Evolutionary conservation across 2,329 filamentous ascomycete genomes (phyloP).

Genomic region (Colletotrichum incanum): DNA sequence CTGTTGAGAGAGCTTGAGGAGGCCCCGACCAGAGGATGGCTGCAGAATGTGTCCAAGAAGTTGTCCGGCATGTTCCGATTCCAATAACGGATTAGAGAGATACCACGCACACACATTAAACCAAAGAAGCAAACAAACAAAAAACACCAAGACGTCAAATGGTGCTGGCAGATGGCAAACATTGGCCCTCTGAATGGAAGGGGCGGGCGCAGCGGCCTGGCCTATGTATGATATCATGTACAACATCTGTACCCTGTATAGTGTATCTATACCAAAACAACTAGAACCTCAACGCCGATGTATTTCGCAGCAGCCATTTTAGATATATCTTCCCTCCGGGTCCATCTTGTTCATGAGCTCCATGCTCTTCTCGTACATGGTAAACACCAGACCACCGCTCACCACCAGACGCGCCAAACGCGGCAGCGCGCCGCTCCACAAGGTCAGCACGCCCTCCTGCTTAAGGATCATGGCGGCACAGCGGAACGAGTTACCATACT

Average conservation of each 20-base stretch:
- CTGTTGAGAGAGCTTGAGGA: conserved; percentile 75
- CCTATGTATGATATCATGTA: conserved; percentile 42
- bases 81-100: conserved; percentile 55
- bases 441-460: conserved; percentile 89
- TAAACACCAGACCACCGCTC: conserved; percentile 97
- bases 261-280: conserved; percentile 41
- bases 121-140: too few species aligned
- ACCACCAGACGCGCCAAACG: conserved; percentile 87
- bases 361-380: conserved; percentile 98
- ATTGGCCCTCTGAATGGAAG: neutral
- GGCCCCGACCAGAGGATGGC: conserved; percentile 71
- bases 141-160: neutral
- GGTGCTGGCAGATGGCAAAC: neutral
- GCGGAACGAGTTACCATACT: conserved; percentile 90
- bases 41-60: conserved; percentile 67
- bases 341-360: conserved; percentile 86
- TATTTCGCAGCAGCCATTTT: conserved; percentile 45
- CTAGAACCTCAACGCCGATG: conserved; percentile 24
- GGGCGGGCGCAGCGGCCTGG: conserved; percentile 5
- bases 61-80: conserved; percentile 74
- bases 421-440: conserved; percentile 95
- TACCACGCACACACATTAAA: neutral
- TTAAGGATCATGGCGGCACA: conserved; percentile 89
- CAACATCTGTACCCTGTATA: conserved; percentile 42
- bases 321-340: conserved; percentile 88